Percentiles rank a stretch among this genome's conserved stretches.
These are phyloP conservation scores for Globisporangium perplexum DNA, from an alignment of 352 stramenopile genomes.

Conservation along the genomic window DNA sequence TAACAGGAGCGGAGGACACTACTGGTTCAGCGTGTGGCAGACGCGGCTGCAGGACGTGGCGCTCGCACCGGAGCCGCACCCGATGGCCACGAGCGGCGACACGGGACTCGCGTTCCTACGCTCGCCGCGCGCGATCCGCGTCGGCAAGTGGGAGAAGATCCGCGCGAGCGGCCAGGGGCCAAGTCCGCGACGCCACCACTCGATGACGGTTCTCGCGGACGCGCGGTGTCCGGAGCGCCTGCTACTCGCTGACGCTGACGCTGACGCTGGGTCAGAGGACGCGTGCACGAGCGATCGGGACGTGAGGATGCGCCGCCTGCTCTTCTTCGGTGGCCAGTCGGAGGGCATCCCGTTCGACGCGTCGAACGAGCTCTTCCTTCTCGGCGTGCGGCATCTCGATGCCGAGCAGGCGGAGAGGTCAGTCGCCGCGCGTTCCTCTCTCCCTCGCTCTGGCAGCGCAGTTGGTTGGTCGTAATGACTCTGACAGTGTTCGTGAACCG, in stretches of 20 bases:
- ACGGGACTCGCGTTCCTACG: constrained; percentile 32
- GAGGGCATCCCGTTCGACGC: constrained; percentile 64
- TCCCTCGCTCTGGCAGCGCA: no score
- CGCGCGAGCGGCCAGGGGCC: constrained; percentile 30
- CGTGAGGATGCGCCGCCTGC: constrained; percentile 32
- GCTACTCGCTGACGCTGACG: constrained; percentile 8
- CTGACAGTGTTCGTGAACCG: neutral
- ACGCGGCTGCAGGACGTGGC: constrained; percentile 19
- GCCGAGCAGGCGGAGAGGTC: neutral
- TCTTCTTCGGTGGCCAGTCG: constrained; percentile 66
- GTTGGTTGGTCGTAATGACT: no score
- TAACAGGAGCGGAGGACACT: constrained; percentile 58
- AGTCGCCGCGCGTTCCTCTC: neutral
- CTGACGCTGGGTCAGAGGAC: neutral
- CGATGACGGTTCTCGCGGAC: constrained; percentile 52
- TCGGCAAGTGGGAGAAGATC: constrained; percentile 60
- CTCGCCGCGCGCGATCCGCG: constrained; percentile 26
- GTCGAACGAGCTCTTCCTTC: constrained; percentile 63
- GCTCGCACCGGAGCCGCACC: constrained; percentile 7
- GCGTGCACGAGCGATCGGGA: neutral
- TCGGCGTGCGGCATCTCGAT: constrained; percentile 1
- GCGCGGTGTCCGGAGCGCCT: constrained; percentile 15
- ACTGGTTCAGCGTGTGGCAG: constrained; percentile 68
- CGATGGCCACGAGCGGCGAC: neutral
- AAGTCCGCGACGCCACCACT: constrained; percentile 53